Evolutionary conservation across 139 green algal genomes (phyloP).

Genomic region (Gonium pectorale): DNA sequence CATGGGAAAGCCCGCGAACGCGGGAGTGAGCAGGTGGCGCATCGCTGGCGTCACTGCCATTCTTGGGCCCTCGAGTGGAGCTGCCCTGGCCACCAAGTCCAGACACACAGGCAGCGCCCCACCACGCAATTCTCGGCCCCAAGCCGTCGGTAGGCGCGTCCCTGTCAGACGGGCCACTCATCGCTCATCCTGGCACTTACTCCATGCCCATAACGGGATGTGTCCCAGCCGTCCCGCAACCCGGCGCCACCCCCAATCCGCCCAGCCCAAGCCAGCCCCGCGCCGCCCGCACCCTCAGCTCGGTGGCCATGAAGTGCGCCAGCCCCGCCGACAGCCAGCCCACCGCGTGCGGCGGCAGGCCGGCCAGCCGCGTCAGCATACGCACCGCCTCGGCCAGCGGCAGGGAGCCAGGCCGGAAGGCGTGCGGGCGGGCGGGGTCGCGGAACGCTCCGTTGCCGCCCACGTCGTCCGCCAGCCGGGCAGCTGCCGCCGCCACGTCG

Average conservation of each 20-base stretch:
- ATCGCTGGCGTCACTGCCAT: not conserved
- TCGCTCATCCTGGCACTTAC: too few relatives aligned
- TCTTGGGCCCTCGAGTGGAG: too few relatives aligned
- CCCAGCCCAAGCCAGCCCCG: not conserved
- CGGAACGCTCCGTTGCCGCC: constrained; percentile 15
- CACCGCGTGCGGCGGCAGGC: not conserved
- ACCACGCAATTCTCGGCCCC: too few relatives aligned
- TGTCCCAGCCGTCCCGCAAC: too few relatives aligned
- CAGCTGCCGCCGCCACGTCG: constrained; percentile 2
- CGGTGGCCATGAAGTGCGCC: not conserved
- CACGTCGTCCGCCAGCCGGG: constrained; percentile 18
- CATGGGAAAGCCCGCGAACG: too few relatives aligned
- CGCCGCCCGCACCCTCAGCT: not conserved
- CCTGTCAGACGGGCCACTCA: too few relatives aligned
- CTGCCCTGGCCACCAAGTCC: too few relatives aligned
- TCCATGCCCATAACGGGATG: too few relatives aligned
- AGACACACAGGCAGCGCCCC: too few relatives aligned
- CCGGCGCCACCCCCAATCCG: too few relatives aligned
- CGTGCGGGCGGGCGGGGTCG: not conserved
- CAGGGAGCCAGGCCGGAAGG: constrained; percentile 6
- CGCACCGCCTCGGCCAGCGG: not conserved
- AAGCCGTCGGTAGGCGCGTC: too few relatives aligned
- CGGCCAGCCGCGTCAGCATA: not conserved
- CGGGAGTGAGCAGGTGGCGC: not conserved
- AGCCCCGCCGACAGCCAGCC: constrained; percentile 19